phyloP scores from a whole-genome alignment of 768 basidiomycete species.

The Podaxis mareebaensis region DNA sequence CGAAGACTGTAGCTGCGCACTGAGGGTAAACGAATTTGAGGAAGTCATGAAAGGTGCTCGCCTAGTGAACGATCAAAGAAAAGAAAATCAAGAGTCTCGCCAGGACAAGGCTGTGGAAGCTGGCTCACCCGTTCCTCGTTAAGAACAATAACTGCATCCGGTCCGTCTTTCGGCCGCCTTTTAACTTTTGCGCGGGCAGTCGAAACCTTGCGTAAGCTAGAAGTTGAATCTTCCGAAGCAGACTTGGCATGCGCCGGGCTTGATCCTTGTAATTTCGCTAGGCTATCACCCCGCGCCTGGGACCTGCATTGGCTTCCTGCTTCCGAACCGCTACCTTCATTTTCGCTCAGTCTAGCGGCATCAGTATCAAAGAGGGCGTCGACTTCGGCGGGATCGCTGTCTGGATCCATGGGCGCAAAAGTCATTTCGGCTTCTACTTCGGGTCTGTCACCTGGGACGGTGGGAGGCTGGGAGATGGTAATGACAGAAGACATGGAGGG shows the following conservation, averaged over 20 bases:
- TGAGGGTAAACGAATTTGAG: conserved; percentile 93
- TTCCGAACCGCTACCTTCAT: conserved; percentile 32
- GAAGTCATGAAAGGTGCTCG: conserved; percentile 89
- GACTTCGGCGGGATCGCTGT: conserved; percentile 47
- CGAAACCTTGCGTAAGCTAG: conserved; percentile 17
- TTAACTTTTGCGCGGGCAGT: conserved; percentile 41
- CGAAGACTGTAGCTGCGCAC: conserved; percentile 43
- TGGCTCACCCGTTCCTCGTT: conserved; percentile 79
- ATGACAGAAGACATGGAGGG: conserved; percentile 81
- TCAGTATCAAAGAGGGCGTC: conserved; percentile 43
- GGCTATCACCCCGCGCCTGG: conserved; percentile 50
- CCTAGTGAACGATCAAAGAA: conserved; percentile 35
- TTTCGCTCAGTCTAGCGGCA: conserved; percentile 34
- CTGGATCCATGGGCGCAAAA: conserved; percentile 58
- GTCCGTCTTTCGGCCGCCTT: conserved; percentile 47
- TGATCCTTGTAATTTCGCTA: conserved; percentile 61
- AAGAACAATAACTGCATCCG: conserved; percentile 85
- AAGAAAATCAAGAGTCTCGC: not conserved
- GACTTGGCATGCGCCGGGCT: conserved; percentile 15
- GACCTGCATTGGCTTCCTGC: conserved; percentile 29
- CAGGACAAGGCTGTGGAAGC: not conserved
- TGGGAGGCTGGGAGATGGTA: conserved; percentile 77
- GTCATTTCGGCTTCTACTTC: conserved; percentile 51
- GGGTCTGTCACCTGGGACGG: conserved; percentile 51
- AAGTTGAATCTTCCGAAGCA: conserved; percentile 16